Conservation (phyloP, 441 rosid species). For the Geranium incanum region DNA sequence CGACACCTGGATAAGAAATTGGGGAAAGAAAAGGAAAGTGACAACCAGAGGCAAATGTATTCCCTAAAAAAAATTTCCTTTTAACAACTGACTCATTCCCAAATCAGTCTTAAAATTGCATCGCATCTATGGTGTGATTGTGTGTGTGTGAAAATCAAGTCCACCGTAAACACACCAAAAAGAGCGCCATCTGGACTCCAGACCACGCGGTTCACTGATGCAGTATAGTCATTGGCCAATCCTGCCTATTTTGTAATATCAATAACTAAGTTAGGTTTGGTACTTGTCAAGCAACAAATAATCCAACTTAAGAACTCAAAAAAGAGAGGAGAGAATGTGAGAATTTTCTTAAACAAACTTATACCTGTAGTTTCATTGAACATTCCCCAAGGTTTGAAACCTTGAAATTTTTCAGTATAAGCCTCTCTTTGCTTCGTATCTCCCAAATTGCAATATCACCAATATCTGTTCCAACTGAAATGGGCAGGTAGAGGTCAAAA, state of each 20-base stretch:
- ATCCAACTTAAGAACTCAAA: background rate
- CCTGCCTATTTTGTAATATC: constrained; percentile 35
- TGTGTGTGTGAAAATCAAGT: background rate
- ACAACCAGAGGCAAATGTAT: constrained; percentile 1
- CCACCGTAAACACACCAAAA: constrained; percentile 43
- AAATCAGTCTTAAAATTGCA: constrained; percentile 1
- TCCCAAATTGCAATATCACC: constrained; percentile 76
- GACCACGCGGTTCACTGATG: constrained; percentile 65
- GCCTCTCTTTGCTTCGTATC: constrained; percentile 53
- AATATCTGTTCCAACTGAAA: constrained; percentile 70
- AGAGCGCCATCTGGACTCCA: constrained; percentile 87
- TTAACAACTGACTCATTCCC: background rate
- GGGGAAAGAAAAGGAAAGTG: constrained; percentile 15
- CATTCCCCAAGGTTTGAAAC: constrained; percentile 55
- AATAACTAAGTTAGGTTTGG: background rate
- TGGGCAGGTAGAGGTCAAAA: constrained; percentile 7
- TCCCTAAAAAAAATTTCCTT: background rate
- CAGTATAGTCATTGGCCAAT: constrained; percentile 45
- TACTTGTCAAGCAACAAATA: constrained; percentile 17
- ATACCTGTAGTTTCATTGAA: constrained; percentile 59
- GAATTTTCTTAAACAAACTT: constrained; percentile 16
- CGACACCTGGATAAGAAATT: constrained; percentile 50
- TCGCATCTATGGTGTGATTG: background rate
- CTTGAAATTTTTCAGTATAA: constrained; percentile 53
- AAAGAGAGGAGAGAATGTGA: constrained; percentile 4